Base-by-base conservation (phyloP, 352 stramenopile species). In the Pseudoperonospora humuli region DNA sequence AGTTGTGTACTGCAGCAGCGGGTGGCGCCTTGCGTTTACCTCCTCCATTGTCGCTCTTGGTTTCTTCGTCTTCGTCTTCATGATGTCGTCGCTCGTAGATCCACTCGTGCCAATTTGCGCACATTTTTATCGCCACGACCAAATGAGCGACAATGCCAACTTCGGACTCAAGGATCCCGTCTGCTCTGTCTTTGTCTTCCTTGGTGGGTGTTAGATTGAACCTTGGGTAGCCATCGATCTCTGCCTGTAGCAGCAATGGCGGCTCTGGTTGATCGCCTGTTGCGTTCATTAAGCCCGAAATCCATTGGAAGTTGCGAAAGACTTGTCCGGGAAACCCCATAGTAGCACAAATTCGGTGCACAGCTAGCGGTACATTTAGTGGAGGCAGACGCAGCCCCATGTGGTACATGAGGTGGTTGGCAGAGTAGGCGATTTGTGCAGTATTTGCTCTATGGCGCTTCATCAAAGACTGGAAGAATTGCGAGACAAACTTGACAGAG, bases 61-160 rank as follows among this genome's bases (percentile, higher is more conserved):
- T 41, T 26, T 61, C 40, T 27, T 65, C 49, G 4, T 44, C 21
- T 34, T 50, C 38, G 35, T 47, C 39, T 23, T 55, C 44, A 0
- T 37, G 31, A 13, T 51, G 36, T 4, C 64, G 43, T 3, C 52
- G 57, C 34, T 89, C 65, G 39, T 86, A 90, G 38, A 85, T 67
- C 77, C 75, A 93, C 39, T 87, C 70, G 46, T 80, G 70, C 80
- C 80, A 93, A 37, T 83, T 80, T 0, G 69, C 75, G 45, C 70
- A 85, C 54, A 93, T 63, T 29, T 72, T 75, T 31, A 90, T 57
- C 2, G 80, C 77, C 1, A 77, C 74, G 0, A 77, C 55, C 21
- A 93, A 32, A 18, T 82, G 72, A 6, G 70, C 80, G 2, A 74
- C 65, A 31, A 93, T 83, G 1, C 68, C 74, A 5, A 73, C 26